phyloP scores from a whole-genome alignment of 2,329 filamentous ascomycete species.

The Xylariaceae sp. region DNA sequence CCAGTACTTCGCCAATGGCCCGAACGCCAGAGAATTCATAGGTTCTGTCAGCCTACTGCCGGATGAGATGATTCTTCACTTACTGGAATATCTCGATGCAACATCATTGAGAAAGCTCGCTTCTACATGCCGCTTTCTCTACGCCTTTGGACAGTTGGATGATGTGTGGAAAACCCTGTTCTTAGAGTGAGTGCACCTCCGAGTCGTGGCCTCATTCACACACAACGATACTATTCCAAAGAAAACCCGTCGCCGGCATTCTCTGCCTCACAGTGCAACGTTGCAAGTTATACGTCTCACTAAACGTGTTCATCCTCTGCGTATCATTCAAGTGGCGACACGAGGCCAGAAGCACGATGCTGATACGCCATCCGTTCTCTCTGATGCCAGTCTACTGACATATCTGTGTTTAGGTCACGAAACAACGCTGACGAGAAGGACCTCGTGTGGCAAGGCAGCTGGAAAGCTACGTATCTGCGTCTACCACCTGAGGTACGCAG shows the following conservation, averaged over 20 bases:
- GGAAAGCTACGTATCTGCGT: slow-evolving; percentile 72
- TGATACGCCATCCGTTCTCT: background rate
- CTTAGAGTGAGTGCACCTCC: slow-evolving; percentile 62
- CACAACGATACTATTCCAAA: background rate
- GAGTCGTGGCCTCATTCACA: slow-evolving; percentile 11
- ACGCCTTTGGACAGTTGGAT: slow-evolving; percentile 77
- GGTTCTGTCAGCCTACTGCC: slow-evolving; percentile 65
- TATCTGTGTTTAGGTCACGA: slow-evolving; percentile 27
- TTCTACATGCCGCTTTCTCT: slow-evolving; percentile 75
- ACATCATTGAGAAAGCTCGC: slow-evolving; percentile 60
- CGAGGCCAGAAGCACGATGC: background rate
- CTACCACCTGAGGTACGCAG: slow-evolving; percentile 47
- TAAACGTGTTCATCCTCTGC: background rate
- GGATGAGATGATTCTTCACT: slow-evolving; percentile 71
- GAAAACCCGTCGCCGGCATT: background rate
- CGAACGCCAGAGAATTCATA: slow-evolving; percentile 60
- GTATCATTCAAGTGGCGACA: background rate
- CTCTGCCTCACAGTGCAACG: background rate
- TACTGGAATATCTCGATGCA: slow-evolving; percentile 71
- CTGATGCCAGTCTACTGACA: slow-evolving; percentile 1
- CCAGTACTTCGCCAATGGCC: slow-evolving; percentile 59
- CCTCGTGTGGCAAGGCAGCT: slow-evolving; percentile 73
- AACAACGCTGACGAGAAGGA: slow-evolving; percentile 32
- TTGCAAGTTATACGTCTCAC: slow-evolving; percentile 6
- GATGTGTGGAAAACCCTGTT: slow-evolving; percentile 87